These are phyloP conservation scores for Craterostigma plantagineum DNA, from an alignment of 257 asterid species.

Conservation along the genomic window DNA sequence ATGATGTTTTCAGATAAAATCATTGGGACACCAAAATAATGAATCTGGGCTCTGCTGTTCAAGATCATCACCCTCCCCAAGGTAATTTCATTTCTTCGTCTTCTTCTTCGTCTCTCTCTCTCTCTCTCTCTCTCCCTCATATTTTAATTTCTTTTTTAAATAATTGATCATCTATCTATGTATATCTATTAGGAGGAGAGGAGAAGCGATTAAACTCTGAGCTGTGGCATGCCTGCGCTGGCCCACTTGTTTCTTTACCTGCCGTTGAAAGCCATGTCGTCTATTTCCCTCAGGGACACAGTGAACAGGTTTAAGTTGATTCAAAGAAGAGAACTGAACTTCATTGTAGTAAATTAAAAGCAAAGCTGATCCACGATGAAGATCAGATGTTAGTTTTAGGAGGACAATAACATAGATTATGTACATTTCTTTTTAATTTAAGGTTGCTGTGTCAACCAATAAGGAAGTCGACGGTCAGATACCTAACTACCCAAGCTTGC, in stretches of 20 bases:
- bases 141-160: background rate
- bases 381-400: background rate
- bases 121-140: background rate
- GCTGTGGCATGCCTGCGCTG: conserved; percentile 95
- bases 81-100: conserved; percentile 18
- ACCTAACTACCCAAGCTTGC: conserved; percentile 51
- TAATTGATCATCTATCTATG: conserved; percentile 9
- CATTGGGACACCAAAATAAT: conserved; percentile 12
- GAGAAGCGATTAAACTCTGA: conserved; percentile 49
- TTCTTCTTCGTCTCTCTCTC: background rate
- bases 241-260: conserved; percentile 85
- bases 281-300: conserved; percentile 73
- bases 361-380: background rate
- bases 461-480: conserved; percentile 52
- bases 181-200: conserved; percentile 24
- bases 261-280: conserved; percentile 66
- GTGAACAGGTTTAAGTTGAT: conserved; percentile 80
- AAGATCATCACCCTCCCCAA: conserved; percentile 44
- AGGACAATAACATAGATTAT: conserved; percentile 4
- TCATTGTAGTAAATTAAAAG: background rate
- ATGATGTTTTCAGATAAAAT: too few species aligned
- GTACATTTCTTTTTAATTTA: conserved; percentile 1
- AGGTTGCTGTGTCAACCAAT: conserved; percentile 69
- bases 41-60: conserved; percentile 35
- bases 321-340: too few species aligned